Evolutionary conservation across 345 rosid genomes (phyloP).

Genomic region (Camelina laxa): DNA sequence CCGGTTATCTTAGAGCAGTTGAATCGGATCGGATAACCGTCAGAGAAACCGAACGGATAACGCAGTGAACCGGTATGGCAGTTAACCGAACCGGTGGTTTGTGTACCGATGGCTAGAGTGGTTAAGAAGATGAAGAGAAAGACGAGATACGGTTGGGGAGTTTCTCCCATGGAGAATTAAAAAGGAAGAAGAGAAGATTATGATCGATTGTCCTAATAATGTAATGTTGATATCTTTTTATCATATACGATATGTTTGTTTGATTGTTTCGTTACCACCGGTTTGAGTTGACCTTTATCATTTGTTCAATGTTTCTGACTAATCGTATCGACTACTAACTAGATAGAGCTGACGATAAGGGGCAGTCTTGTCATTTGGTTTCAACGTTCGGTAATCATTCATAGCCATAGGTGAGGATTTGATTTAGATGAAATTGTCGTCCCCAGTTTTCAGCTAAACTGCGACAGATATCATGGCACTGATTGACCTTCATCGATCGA

Average conservation of each 20-base stretch:
- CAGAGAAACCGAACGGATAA: constrained; percentile 75
- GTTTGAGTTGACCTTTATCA: constrained; percentile 8
- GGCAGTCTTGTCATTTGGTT: not conserved
- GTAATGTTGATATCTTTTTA: too few species aligned
- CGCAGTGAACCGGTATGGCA: constrained; percentile 43
- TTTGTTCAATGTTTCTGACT: not conserved
- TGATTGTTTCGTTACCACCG: not conserved
- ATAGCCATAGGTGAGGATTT: too few species aligned
- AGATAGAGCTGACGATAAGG: not conserved
- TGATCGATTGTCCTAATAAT: not conserved
- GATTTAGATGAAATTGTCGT: too few species aligned
- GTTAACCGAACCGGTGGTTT: constrained; percentile 6
- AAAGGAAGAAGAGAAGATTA: too few species aligned
- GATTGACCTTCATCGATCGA: too few species aligned
- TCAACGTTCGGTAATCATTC: not conserved
- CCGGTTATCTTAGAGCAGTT: constrained; percentile 46
- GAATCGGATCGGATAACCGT: constrained; percentile 55
- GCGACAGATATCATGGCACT: not conserved
- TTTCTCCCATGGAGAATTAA: not conserved
- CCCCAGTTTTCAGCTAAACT: too few species aligned
- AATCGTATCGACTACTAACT: not conserved
- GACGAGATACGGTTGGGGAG: not conserved
- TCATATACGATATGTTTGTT: not conserved
- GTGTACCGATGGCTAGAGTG: not conserved
- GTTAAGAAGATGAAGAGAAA: not conserved